A percentile compares a stretch with the other conserved stretches of the same genome.
These are phyloP conservation scores for Penicillium sp. DNA, from an alignment of 2,329 filamentous ascomycete genomes.

Conservation along the genomic window DNA sequence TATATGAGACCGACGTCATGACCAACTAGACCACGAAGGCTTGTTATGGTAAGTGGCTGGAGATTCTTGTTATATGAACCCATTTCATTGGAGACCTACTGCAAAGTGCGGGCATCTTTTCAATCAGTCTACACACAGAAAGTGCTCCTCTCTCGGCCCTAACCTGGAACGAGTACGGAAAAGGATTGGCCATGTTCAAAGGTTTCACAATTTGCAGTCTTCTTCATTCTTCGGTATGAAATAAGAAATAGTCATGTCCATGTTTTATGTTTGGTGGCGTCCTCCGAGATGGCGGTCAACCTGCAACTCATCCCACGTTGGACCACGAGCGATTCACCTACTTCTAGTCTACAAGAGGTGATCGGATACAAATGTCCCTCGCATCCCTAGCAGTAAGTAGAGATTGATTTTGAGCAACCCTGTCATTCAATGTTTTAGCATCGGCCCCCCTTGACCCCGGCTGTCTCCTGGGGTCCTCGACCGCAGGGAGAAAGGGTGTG, in stretches of 20 bases:
- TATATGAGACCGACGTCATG: conserved; percentile 33
- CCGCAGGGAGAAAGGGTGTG: background rate
- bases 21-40: conserved; percentile 33
- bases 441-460: background rate
- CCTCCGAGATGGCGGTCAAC: background rate
- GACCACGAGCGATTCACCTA: background rate
- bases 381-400: background rate
- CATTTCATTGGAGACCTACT: background rate
- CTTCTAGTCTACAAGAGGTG: background rate
- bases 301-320: background rate
- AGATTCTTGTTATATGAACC: background rate
- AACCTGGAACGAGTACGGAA: background rate
- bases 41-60: background rate
- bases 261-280: background rate
- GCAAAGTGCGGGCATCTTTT: too few relatives aligned
- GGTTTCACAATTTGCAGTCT: background rate
- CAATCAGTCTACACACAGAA: too few relatives aligned
- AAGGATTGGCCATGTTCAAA: background rate
- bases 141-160: too few relatives aligned
- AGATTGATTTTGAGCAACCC: background rate
- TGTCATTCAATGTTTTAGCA: background rate
- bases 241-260: background rate
- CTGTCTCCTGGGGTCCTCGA: background rate
- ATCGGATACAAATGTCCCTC: background rate
- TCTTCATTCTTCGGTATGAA: background rate